Conservation (phyloP, 2,329 filamentous ascomycete species). For the Sarocladium kiliense region DNA sequence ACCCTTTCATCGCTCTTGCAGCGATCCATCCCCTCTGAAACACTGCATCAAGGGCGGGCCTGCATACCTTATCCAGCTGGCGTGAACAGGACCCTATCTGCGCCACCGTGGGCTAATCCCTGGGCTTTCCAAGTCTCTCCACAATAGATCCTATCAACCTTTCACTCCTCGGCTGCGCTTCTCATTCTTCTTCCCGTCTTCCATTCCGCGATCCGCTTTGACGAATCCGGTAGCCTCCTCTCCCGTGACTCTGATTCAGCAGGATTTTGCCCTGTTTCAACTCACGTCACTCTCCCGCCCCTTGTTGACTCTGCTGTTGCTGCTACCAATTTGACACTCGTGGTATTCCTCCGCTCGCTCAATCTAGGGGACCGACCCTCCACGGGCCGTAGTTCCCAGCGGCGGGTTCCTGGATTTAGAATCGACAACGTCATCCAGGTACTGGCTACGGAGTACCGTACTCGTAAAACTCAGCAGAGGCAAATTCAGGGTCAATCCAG, state of each 20-base stretch:
- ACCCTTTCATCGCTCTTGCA: too few relatives aligned
- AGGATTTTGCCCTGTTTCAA: not conserved
- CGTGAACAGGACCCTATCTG: constrained; percentile 1
- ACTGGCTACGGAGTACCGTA: too few relatives aligned
- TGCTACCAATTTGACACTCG: not conserved
- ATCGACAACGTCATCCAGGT: not conserved
- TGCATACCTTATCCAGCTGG: too few relatives aligned
- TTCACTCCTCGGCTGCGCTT: not conserved
- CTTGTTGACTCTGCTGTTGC: not conserved
- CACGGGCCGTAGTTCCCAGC: constrained; percentile 1
- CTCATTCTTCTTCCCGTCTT: not conserved
- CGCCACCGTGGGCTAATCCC: constrained; percentile 3
- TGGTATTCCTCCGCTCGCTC: too few relatives aligned
- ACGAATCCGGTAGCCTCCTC: not conserved
- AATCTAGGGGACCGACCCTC: not conserved
- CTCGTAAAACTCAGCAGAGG: too few relatives aligned
- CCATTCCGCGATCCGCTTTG: constrained; percentile 1
- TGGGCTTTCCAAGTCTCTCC: not conserved
- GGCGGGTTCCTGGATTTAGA: not conserved
- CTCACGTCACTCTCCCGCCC: not conserved
- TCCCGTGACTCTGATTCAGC: not conserved
- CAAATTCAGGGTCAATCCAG: not conserved
- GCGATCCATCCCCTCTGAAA: not conserved
- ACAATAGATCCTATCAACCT: too few relatives aligned
- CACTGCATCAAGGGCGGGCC: too few relatives aligned